phyloP scores from a whole-genome alignment of 371 early-diverging fungal species.

The Zopfochytrium polystomum region DNA sequence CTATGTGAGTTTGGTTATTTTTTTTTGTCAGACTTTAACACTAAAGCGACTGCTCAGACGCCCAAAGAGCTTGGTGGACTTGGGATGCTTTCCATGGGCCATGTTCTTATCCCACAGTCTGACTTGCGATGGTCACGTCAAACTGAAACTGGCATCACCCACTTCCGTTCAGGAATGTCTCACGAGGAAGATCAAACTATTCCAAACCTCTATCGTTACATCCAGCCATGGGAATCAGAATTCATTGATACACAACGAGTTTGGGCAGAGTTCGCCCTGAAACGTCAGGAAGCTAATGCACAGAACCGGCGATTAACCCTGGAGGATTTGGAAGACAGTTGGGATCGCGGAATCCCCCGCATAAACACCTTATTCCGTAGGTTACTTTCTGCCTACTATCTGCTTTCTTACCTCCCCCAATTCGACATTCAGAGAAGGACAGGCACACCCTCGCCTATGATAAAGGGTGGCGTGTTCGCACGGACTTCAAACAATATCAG shows the following conservation, averaged over 20 bases:
- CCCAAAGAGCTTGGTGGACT: slow-evolving; percentile 98
- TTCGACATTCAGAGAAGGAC: slow-evolving; percentile 64
- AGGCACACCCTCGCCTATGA: slow-evolving; percentile 97
- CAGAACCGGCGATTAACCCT: slow-evolving; percentile 93
- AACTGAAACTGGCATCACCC: slow-evolving; percentile 95
- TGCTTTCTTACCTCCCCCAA: slow-evolving; percentile 3
- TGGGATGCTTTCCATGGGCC: slow-evolving; percentile 98
- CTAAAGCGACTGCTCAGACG: slow-evolving; percentile 37
- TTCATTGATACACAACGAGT: slow-evolving; percentile 97
- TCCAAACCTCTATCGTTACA: slow-evolving; percentile 96
- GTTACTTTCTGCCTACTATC: slow-evolving; percentile 15
- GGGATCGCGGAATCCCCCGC: slow-evolving; percentile 99
- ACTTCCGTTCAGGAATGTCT: slow-evolving; percentile 97
- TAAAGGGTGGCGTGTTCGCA: slow-evolving; percentile 97
- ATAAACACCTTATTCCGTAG: slow-evolving; percentile 86
- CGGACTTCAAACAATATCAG: slow-evolving; percentile 97
- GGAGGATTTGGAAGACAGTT: slow-evolving; percentile 96
- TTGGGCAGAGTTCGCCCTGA: slow-evolving; percentile 97
- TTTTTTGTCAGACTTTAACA: slow-evolving; percentile 1
- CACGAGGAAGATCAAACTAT: slow-evolving; percentile 96
- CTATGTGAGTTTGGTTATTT: slow-evolving; percentile 43
- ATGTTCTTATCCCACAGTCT: slow-evolving; percentile 94
- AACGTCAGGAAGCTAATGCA: slow-evolving; percentile 93
- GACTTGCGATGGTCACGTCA: slow-evolving; percentile 96
- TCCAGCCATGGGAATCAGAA: slow-evolving; percentile 98